Conservation (phyloP, 495 filamentous ascomycete species). For the Hypomontagnella submonticulosa region DNA sequence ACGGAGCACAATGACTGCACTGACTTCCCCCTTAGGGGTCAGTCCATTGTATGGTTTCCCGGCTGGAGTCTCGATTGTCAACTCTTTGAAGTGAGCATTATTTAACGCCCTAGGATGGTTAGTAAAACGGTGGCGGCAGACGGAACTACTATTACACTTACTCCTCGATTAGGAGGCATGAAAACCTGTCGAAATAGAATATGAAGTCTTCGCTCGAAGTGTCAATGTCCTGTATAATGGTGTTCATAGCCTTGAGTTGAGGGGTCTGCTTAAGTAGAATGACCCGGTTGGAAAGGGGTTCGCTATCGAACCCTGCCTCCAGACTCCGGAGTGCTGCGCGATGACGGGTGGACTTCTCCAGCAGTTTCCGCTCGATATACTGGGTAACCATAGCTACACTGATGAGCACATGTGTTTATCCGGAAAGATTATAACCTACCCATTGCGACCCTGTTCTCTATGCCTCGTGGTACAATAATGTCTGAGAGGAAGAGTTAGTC, state of each 20-base stretch:
- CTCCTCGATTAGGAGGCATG: slow-evolving; percentile 85
- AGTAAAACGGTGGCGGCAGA: slow-evolving; percentile 11
- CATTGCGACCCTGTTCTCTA: slow-evolving; percentile 93
- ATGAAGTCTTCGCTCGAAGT: slow-evolving; percentile 90
- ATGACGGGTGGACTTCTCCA: slow-evolving; percentile 87
- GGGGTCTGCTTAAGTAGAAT: slow-evolving; percentile 75
- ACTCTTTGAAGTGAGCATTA: slow-evolving; percentile 70
- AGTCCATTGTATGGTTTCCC: slow-evolving; percentile 75
- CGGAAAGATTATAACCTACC: slow-evolving; percentile 58
- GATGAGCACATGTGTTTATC: slow-evolving; percentile 33
- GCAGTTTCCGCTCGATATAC: slow-evolving; percentile 83
- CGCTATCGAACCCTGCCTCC: slow-evolving; percentile 71
- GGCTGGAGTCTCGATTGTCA: slow-evolving; percentile 74
- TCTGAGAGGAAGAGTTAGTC: slow-evolving; percentile 60
- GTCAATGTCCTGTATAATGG: slow-evolving; percentile 83
- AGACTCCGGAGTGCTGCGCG: slow-evolving; percentile 78
- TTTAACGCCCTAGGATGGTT: slow-evolving; percentile 71
- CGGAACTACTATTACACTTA: slow-evolving; percentile 47
- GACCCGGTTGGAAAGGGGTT: slow-evolving; percentile 78
- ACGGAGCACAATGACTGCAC: slow-evolving; percentile 87
- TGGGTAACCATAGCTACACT: slow-evolving; percentile 85
- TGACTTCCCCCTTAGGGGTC: slow-evolving; percentile 72
- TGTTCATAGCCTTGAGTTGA: slow-evolving; percentile 88
- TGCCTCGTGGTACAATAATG: slow-evolving; percentile 92
- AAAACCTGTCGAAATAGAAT: slow-evolving; percentile 93